phyloP scores from a whole-genome alignment of 352 stramenopile genomes.

The Halophytophthora polymorphica region DNA sequence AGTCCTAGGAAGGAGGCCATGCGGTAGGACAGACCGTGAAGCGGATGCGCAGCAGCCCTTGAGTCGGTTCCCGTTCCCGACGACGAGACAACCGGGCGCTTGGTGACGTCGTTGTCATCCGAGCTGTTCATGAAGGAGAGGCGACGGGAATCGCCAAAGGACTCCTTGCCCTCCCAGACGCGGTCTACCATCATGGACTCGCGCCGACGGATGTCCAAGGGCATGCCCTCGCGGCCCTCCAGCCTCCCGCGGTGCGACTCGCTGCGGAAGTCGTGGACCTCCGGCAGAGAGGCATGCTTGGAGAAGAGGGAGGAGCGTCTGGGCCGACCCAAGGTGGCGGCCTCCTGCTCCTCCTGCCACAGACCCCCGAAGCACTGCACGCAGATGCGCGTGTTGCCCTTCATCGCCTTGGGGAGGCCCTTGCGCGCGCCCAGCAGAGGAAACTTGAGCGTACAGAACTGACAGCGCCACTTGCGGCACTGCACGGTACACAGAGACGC shows the following conservation, averaged over 20 bases:
- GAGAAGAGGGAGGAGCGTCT: not conserved
- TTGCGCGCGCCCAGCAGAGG: constrained; percentile 39
- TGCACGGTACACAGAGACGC: constrained; percentile 8
- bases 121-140: constrained; percentile 29
- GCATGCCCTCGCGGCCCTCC: too few relatives aligned
- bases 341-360: constrained; percentile 37
- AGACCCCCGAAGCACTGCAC: constrained; percentile 42
- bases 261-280: constrained; percentile 3
- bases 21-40: constrained; percentile 10
- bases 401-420: constrained; percentile 41
- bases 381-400: constrained; percentile 57
- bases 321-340: constrained; percentile 1
- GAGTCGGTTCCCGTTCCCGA: too few relatives aligned
- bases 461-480: constrained; percentile 51
- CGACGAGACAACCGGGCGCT: constrained; percentile 3
- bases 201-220: constrained; percentile 9
- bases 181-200: constrained; percentile 34
- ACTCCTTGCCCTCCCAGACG: constrained; percentile 23
- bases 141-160: constrained; percentile 13
- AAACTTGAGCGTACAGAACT: constrained; percentile 65
- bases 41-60: too few relatives aligned
- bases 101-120: constrained; percentile 5
- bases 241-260: too few relatives aligned
- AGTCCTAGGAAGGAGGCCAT: constrained; percentile 26
- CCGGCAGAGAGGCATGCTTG: constrained; percentile 10